phyloP scores from a whole-genome alignment of 1,284 basidiomycete genomes.

The Irpex rosettiformis region DNA sequence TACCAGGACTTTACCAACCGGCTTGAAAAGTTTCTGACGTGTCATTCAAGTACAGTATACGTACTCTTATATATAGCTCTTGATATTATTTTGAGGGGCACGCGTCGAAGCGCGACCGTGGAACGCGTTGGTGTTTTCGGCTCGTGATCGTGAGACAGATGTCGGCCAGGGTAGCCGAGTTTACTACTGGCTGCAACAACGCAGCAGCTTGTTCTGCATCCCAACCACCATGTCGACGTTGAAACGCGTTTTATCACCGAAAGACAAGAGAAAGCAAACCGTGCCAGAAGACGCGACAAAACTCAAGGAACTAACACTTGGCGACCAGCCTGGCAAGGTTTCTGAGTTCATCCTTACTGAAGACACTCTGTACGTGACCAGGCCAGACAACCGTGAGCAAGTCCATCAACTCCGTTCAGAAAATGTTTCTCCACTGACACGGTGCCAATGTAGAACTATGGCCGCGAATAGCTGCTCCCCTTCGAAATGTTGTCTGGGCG shows the following conservation, averaged over 20 bases:
- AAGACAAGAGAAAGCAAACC: background rate
- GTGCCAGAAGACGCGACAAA: background rate
- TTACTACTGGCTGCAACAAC: background rate
- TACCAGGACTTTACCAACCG: too few species aligned
- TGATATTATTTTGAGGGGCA: too few species aligned
- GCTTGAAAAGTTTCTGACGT: too few species aligned
- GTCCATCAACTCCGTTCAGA: background rate
- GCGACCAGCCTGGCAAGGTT: slow-evolving; percentile 14
- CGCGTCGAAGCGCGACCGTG: background rate
- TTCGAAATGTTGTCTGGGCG: slow-evolving; percentile 51
- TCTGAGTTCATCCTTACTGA: slow-evolving; percentile 29
- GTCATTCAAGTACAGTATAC: too few species aligned
- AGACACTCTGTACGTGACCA: slow-evolving; percentile 28
- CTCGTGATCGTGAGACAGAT: background rate
- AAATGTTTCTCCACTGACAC: background rate
- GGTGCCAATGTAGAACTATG: slow-evolving; percentile 20
- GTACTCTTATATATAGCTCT: too few species aligned
- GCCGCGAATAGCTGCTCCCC: slow-evolving; percentile 31
- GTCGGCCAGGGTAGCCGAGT: background rate
- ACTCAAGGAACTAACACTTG: slow-evolving; percentile 18
- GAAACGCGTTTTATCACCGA: background rate
- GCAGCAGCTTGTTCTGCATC: background rate
- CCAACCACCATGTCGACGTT: background rate
- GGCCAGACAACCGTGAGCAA: slow-evolving; percentile 23
- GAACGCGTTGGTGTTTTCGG: background rate